Evolutionary conservation across 1,139 yeast genomes (phyloP).

Genomic region (Sugiyamaella xylanicola): DNA sequence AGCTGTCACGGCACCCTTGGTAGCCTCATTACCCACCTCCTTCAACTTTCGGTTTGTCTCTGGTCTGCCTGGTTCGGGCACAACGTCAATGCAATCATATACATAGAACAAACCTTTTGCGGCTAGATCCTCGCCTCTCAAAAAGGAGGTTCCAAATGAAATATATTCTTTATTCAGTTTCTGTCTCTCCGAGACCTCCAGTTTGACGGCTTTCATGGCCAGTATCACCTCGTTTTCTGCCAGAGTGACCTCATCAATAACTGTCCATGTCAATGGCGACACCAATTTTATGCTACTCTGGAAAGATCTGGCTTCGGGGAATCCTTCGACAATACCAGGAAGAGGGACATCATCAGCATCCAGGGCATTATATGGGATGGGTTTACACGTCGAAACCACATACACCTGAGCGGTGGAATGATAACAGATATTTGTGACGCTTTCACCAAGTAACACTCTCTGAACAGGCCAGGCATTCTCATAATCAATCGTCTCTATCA

Average conservation of each 20-base stretch:
- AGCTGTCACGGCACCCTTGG: constrained; percentile 83
- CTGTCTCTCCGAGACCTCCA: constrained; percentile 56
- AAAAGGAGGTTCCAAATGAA: constrained; percentile 75
- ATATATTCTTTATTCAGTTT: constrained; percentile 67
- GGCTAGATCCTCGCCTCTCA: constrained; percentile 80
- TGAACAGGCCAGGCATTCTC: constrained; percentile 32
- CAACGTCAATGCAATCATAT: constrained; percentile 76
- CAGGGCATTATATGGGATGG: constrained; percentile 62
- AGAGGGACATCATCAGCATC: constrained; percentile 76
- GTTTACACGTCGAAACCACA: constrained; percentile 63
- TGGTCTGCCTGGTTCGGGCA: constrained; percentile 88
- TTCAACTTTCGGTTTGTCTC: constrained; percentile 81
- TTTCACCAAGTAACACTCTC: constrained; percentile 49
- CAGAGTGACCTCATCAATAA: constrained; percentile 69
- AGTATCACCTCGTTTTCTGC: constrained; percentile 69
- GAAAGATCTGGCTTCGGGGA: constrained; percentile 56
- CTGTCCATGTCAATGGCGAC: constrained; percentile 75
- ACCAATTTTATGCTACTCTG: constrained; percentile 65
- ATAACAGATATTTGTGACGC: constrained; percentile 69
- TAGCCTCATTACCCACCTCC: constrained; percentile 70
- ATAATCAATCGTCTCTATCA: constrained; percentile 30
- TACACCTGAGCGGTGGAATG: constrained; percentile 71
- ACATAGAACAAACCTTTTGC: constrained; percentile 79
- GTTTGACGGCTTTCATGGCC: constrained; percentile 58
- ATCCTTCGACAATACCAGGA: constrained; percentile 57